These are phyloP conservation scores for Hortiboletus flavorubellus DNA, from an alignment of 768 basidiomycete species.

Conservation along the genomic window DNA sequence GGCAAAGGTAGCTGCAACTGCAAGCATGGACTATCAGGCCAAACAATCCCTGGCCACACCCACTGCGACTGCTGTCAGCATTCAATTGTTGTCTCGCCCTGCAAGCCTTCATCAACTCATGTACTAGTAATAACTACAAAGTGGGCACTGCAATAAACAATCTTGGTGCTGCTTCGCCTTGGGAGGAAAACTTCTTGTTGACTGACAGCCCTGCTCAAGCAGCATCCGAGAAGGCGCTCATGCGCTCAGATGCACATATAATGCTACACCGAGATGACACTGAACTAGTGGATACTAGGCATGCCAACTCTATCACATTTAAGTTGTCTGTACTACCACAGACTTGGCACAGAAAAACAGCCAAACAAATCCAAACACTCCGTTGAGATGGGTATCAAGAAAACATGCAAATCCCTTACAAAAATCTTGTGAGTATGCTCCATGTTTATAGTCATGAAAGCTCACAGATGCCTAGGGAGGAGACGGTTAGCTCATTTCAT, in stretches of 20 bases:
- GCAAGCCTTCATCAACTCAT: neutral
- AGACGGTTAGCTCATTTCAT: too few relatives aligned
- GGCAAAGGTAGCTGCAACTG: neutral
- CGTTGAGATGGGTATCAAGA: neutral
- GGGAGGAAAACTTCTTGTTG: neutral
- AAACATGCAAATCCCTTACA: neutral
- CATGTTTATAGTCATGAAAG: neutral
- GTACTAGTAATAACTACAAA: neutral
- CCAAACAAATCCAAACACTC: neutral
- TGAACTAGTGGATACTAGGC: neutral
- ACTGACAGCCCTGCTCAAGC: neutral
- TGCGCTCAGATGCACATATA: too few relatives aligned
- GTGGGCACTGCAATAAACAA: neutral
- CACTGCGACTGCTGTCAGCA: too few relatives aligned
- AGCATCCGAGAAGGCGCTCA: neutral
- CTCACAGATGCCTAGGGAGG: conserved; percentile 5
- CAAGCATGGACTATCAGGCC: neutral
- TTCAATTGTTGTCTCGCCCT: neutral
- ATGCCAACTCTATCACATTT: neutral
- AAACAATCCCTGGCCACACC: neutral
- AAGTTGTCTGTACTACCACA: neutral
- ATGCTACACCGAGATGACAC: neutral
- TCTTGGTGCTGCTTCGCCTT: neutral
- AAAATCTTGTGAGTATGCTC: neutral
- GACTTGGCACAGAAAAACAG: neutral